Base-by-base conservation (phyloP, 208 protist species). In the Acanthamoeba culbertsoni region DNA sequence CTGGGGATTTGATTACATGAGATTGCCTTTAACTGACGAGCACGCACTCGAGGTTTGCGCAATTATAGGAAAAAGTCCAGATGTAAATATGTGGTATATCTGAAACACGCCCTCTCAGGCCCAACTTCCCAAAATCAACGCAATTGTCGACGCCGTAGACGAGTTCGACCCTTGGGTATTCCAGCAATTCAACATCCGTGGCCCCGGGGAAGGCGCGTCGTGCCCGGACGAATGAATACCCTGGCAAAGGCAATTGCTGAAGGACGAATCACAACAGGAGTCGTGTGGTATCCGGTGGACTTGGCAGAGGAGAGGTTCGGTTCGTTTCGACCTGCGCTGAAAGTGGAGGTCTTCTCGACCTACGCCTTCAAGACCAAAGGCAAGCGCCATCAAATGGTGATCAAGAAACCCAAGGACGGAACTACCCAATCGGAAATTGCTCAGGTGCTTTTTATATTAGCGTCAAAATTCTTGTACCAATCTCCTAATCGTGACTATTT, bases 281-380 rank as follows among this genome's bases (percentile, higher is more conserved):
- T 79, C 16, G 71, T 79, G 37, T 79, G 71, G 71, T 79, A 79
- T n/a, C 71, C 71, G 40, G 71, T 79, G 26, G 71, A 79, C 37
- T 28, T 79, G 37, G 71, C 71, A 18, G 71, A 79, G 10, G 31
- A 28, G 42, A 37, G 31, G 65, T 18, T 75, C 33, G 65, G 65
- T 18, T 75, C 65, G 40, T 79, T 79, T 42, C 43, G 51, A 42
- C 12, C 43, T 42, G 71, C 33, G 16, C 71, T 79, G 4, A 48
- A n/a, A 33, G 71, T 51, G 71, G 71, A 79, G 1, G 4, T 51
- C 37, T 79, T 79, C 20, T 45, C 71, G 23, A 16, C 71, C 71
- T 79, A 79, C 71, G 71, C 79, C 79, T 88, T 88, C 51, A 88
- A 88, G 37, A 88, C 79, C 45, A 88, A 88, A 28, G 79, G 79